Conservation (phyloP, 2,329 filamentous ascomycete species). For the Escovopsis sp. region DNA sequence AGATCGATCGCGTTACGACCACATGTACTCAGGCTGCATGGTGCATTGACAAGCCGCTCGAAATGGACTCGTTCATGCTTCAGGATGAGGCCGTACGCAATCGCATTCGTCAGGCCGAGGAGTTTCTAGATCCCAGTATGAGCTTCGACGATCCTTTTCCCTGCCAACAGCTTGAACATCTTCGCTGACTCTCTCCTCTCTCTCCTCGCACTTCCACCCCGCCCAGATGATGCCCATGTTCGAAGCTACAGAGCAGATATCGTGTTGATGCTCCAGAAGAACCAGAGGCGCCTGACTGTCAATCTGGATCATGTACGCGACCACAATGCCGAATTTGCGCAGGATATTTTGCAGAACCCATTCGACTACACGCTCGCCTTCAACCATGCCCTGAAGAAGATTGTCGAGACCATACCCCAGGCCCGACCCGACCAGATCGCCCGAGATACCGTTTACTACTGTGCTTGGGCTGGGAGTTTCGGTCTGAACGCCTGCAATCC, state of each 20-base stretch:
- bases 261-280: slow-evolving; percentile 58
- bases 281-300: slow-evolving; percentile 50
- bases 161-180: too few relatives aligned
- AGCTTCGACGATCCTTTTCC: neutral
- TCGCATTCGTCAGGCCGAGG: slow-evolving; percentile 73
- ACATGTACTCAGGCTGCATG: too few relatives aligned
- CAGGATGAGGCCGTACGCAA: slow-evolving; percentile 74
- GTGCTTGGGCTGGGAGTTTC: slow-evolving; percentile 92
- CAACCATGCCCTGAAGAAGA: slow-evolving; percentile 76
- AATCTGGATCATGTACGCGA: slow-evolving; percentile 84
- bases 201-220: neutral
- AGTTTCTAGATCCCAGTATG: slow-evolving; percentile 89
- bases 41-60: slow-evolving; percentile 7
- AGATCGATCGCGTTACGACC: too few relatives aligned
- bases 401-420: slow-evolving; percentile 66
- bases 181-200: neutral
- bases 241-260: slow-evolving; percentile 83
- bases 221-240: slow-evolving; percentile 35
- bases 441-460: slow-evolving; percentile 81
- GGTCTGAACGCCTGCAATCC: slow-evolving; percentile 92
- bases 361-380: slow-evolving; percentile 86
- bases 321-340: slow-evolving; percentile 70
- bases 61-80: slow-evolving; percentile 61
- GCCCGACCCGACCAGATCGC: slow-evolving; percentile 61
- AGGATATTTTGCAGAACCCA: slow-evolving; percentile 63